A percentile compares a stretch with the other conserved stretches of the same genome.
Evolutionary conservation across 129 eudicot genomes (phyloP).

Genomic region (Escallonia rubra): DNA sequence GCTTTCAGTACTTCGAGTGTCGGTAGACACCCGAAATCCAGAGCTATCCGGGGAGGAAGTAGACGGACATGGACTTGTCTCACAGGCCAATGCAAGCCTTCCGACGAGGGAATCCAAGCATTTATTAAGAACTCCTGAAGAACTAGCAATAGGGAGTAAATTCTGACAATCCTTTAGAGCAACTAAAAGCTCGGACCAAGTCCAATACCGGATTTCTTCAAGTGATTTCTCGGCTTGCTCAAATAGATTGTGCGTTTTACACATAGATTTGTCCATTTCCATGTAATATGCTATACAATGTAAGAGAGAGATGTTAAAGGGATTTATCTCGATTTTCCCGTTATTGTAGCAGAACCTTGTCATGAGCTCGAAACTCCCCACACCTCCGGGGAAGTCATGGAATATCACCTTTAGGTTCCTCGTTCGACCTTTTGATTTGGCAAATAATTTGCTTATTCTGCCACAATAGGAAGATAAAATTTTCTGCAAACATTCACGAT

Average conservation of each 20-base stretch:
- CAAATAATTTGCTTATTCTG: conserved; percentile 46
- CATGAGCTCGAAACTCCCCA: conserved; percentile 64
- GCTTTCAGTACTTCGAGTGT: conserved; percentile 79
- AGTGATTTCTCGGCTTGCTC: conserved; percentile 53
- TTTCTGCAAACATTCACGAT: conserved; percentile 42
- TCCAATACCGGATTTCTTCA: conserved; percentile 58
- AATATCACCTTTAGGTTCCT: conserved; percentile 55
- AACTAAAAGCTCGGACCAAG: conserved; percentile 64
- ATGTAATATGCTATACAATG: conserved; percentile 50
- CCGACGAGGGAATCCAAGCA: conserved; percentile 56
- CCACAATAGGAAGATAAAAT: conserved; percentile 55
- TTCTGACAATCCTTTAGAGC: conserved; percentile 47
- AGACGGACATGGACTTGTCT: conserved; percentile 70
- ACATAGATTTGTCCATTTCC: conserved; percentile 62
- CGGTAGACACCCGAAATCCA: conserved; percentile 57
- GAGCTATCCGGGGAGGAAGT: conserved; percentile 71
- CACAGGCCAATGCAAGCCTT: conserved; percentile 47
- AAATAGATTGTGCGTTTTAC: conserved; percentile 37
- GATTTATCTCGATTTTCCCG: conserved; percentile 48
- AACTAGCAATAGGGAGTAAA: conserved; percentile 19
- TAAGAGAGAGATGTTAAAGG: conserved; percentile 32
- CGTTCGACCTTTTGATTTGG: conserved; percentile 36
- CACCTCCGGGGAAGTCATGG: conserved; percentile 90
- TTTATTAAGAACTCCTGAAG: conserved; percentile 35
- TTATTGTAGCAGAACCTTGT: conserved; percentile 80